Base-by-base conservation (phyloP, 2,329 filamentous ascomycete species). In the Pseudocercospora pini-densiflorae region DNA sequence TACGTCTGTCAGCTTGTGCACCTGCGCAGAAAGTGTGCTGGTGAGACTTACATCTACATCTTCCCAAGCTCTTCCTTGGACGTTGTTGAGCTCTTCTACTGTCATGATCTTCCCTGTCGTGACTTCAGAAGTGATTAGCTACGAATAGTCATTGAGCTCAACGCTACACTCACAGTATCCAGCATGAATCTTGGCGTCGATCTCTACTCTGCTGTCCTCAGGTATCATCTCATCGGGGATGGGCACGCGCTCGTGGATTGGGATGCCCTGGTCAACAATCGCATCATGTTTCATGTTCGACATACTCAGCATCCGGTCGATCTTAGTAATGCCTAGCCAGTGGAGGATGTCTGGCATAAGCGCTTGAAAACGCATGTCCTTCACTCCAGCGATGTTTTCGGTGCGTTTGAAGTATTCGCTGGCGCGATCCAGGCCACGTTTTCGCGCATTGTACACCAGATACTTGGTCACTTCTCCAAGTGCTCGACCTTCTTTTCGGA, bases 271-370 rank as follows among this genome's bases (percentile, higher is more conserved):
- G 65, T 89, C 87, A 61, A 95, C 92, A 75, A 95, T 94, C 61
- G 92, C 92, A 81, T 95, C 92, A 80, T 95, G 90, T 83, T 95
- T 94, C 92, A 94, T 94, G 81, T 98, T 97, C 81, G 92, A 97
- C 95, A 98, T 98, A 82, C 92, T 97, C 74, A 97, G 84, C 95
- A 98, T 99, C 67, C 94, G 87, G 79, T 99, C 95, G 77, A 99
- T 98, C 85, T 98, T 98, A 78, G 92, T 95, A 77, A 99, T 97
- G 68, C 95, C 95, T 31, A 99, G 87, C 95, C 95, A 98, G 81
- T 98, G 95, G 62, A 98, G 86, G 71, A 98, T 97, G 75, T 76
- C 76, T 36, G 95, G 94, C 95, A 98, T 98, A 62, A 99, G 85
- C 29, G 94, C 94, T 83, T 98, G 95, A 85, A 98, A 98, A 45